Evolutionary conservation across 169 alveolate genomes (phyloP).

Genomic region (Babesia bigemina): DNA sequence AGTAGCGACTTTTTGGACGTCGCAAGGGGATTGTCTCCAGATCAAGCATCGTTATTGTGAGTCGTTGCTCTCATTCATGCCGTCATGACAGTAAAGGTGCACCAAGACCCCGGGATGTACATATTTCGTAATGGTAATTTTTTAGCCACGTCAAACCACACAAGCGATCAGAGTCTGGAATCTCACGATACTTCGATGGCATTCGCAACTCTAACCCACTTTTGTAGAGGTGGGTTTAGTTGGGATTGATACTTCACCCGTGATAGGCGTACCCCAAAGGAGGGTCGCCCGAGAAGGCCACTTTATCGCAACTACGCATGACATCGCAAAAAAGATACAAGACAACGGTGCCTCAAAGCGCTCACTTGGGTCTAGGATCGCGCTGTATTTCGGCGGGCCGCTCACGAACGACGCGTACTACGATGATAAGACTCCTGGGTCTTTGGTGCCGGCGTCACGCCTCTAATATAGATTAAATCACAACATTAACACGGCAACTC

Average conservation of each 20-base stretch:
- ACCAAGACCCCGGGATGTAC: constrained; percentile 32
- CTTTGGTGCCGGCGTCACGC: constrained; percentile 61
- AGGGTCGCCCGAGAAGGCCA: constrained; percentile 51
- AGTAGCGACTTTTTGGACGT: constrained; percentile 22
- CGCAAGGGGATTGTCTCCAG: constrained; percentile 38
- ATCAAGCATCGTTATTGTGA: constrained; percentile 28
- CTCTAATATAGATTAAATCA: constrained; percentile 6
- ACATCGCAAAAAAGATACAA: constrained; percentile 7
- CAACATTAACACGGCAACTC: constrained; percentile 42
- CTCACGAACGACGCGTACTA: constrained; percentile 63
- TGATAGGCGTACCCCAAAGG: constrained; percentile 40
- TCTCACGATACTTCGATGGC: constrained; percentile 50
- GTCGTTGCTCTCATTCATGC: neutral
- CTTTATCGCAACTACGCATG: constrained; percentile 21
- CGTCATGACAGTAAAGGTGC: constrained; percentile 20
- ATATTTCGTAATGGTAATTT: constrained; percentile 42
- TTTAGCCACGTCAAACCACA: neutral
- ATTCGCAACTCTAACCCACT: constrained; percentile 43
- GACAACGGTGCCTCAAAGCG: neutral
- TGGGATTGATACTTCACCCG: neutral
- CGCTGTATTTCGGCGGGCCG: constrained; percentile 62
- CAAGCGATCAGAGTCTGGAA: constrained; percentile 22
- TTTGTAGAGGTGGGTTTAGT: constrained; percentile 39
- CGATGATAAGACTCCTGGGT: constrained; percentile 64
- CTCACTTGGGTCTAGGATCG: constrained; percentile 1